Conservation (phyloP, 331 rosid species). For the Quercus phellos region DNA sequence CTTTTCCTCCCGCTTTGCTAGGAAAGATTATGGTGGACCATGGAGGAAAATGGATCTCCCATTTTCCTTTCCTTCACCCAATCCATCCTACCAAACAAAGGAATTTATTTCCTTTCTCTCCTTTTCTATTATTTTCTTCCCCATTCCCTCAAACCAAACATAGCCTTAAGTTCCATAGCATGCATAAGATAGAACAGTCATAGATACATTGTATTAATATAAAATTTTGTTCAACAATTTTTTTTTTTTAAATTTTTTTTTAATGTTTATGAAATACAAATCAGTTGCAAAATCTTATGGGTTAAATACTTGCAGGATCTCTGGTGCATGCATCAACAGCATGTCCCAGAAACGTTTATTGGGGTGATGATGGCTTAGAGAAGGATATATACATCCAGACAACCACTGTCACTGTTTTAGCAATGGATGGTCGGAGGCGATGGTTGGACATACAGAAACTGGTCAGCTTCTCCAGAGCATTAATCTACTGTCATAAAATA, state of each 20-base stretch:
- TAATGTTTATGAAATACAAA: slow-evolving; percentile 12
- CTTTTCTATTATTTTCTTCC: too few species aligned
- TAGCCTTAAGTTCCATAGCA: background rate
- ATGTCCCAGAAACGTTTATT: slow-evolving; percentile 69
- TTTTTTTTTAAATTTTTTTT: slow-evolving; percentile 6
- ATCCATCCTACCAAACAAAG: too few species aligned
- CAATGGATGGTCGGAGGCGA: slow-evolving; percentile 99
- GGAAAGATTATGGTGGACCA: too few species aligned
- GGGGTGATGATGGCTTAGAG: slow-evolving; percentile 93
- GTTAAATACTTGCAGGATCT: slow-evolving; percentile 48
- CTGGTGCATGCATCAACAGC: slow-evolving; percentile 32
- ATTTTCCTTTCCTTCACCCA: too few species aligned
- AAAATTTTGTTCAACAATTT: background rate
- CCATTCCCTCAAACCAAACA: too few species aligned
- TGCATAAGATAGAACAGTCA: background rate
- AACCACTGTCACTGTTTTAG: slow-evolving; percentile 74
- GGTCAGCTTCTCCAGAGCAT: slow-evolving; percentile 43
- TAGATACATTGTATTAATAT: slow-evolving; percentile 3
- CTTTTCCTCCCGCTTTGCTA: too few species aligned
- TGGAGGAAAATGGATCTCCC: too few species aligned
- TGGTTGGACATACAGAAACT: slow-evolving; percentile 92
- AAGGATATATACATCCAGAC: slow-evolving; percentile 81
- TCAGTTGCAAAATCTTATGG: background rate
- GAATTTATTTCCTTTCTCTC: too few species aligned
- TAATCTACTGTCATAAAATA: slow-evolving; percentile 15